phyloP scores from a whole-genome alignment of 257 asterid genomes.

The Ophiorrhiza pumila region DNA sequence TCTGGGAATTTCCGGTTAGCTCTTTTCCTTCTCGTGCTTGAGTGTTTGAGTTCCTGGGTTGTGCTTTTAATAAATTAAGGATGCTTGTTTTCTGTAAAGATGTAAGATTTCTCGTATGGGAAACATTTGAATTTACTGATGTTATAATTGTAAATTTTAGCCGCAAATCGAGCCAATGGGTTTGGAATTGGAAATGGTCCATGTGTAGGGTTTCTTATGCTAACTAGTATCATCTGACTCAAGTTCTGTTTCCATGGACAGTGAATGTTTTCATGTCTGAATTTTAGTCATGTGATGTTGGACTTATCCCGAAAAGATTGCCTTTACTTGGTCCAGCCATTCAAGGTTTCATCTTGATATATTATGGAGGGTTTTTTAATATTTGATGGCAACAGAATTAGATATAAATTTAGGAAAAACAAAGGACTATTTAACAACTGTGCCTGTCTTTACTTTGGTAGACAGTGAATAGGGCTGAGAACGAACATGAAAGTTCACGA shows the following conservation, averaged over 20 bases:
- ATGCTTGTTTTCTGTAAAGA: neutral
- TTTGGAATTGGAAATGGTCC: neutral
- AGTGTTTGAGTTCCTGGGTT: neutral
- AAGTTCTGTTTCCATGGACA: neutral
- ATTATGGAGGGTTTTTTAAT: neutral
- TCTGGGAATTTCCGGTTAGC: constrained; percentile 75
- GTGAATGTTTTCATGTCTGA: neutral
- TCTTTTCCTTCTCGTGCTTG: constrained; percentile 6
- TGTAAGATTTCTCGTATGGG: neutral
- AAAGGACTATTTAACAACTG: neutral
- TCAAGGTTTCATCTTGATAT: neutral
- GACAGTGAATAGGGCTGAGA: too few species aligned
- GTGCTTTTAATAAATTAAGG: neutral
- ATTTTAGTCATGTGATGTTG: neutral
- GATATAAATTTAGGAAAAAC: neutral
- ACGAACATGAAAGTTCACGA: too few species aligned
- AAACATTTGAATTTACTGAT: neutral
- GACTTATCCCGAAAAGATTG: neutral
- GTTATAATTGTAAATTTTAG: neutral
- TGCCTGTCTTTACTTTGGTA: neutral
- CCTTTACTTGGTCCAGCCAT: neutral
- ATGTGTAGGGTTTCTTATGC: neutral
- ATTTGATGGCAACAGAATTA: neutral
- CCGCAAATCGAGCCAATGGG: neutral
- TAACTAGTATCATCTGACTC: neutral